Conservation (phyloP, 306 rosid species). For the Glycine tomentella region DNA sequence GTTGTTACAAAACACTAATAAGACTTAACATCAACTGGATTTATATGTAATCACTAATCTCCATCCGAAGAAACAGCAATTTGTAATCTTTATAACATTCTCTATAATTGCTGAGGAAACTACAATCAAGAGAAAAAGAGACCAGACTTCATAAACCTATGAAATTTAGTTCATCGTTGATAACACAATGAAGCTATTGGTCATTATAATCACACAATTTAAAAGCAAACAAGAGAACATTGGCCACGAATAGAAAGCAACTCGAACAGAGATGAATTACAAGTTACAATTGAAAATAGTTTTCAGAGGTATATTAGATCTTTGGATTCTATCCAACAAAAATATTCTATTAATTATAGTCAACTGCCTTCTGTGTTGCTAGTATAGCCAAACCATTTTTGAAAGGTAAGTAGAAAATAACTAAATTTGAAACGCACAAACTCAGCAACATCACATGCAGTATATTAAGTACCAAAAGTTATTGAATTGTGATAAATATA, state of each 20-base stretch:
- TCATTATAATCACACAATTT: constrained; percentile 2
- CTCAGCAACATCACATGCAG: neutral
- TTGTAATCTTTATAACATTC: neutral
- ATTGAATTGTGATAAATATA: constrained; percentile 8
- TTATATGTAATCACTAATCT: neutral
- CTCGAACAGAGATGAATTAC: neutral
- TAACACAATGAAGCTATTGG: neutral
- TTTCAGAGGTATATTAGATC: constrained; percentile 7
- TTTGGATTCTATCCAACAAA: neutral
- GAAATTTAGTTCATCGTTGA: neutral
- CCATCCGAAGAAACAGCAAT: neutral
- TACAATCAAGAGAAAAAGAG: neutral
- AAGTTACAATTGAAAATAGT: neutral
- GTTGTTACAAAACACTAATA: constrained; percentile 9
- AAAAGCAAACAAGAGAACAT: constrained; percentile 5
- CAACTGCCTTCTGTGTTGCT: constrained; percentile 9
- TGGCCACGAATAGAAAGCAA: constrained; percentile 22
- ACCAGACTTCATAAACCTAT: constrained; percentile 11
- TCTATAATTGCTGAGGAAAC: constrained; percentile 9
- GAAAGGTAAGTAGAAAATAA: constrained; percentile 29
- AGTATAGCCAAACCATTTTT: constrained; percentile 19
- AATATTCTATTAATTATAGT: neutral
- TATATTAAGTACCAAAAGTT: neutral
- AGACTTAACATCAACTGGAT: constrained; percentile 16
- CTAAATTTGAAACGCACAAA: constrained; percentile 6